These are phyloP conservation scores for Chalciporus sp. DNA, from an alignment of 1,284 basidiomycete species.

Conservation along the genomic window DNA sequence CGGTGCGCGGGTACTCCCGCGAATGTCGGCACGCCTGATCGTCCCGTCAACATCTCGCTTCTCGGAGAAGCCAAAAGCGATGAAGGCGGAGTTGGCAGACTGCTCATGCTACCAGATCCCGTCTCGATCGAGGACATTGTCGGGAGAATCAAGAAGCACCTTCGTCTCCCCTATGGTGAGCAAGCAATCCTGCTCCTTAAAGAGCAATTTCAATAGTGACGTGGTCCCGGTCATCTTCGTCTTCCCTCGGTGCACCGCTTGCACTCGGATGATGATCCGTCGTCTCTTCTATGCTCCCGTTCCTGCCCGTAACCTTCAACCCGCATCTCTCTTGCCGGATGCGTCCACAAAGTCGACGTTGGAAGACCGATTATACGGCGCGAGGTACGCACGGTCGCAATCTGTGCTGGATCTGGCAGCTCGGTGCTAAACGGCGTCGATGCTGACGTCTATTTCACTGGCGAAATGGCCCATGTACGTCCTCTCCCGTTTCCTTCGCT, in stretches of 20 bases:
- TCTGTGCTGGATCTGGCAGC: slow-evolving; percentile 86
- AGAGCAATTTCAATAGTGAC: slow-evolving; percentile 15
- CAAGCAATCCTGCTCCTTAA: slow-evolving; percentile 18
- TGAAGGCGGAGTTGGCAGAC: slow-evolving; percentile 68
- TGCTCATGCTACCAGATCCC: slow-evolving; percentile 62
- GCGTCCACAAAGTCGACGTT: slow-evolving; percentile 68
- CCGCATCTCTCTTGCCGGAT: slow-evolving; percentile 12
- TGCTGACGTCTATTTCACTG: slow-evolving; percentile 86
- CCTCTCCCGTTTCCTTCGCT: slow-evolving; percentile 13
- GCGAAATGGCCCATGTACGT: slow-evolving; percentile 88
- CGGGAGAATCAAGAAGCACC: slow-evolving; percentile 66
- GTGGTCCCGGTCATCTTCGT: neutral
- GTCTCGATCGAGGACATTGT: slow-evolving; percentile 63
- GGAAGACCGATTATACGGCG: slow-evolving; percentile 51
- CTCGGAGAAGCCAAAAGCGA: slow-evolving; percentile 43
- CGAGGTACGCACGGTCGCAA: slow-evolving; percentile 61
- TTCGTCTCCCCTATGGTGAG: slow-evolving; percentile 66
- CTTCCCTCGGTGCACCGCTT: slow-evolving; percentile 1
- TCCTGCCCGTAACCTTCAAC: slow-evolving; percentile 2
- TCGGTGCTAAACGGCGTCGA: slow-evolving; percentile 68
- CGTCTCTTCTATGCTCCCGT: slow-evolving; percentile 7
- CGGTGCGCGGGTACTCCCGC: slow-evolving; percentile 39
- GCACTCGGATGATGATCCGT: slow-evolving; percentile 23
- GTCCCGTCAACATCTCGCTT: slow-evolving; percentile 37
- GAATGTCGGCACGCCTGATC: slow-evolving; percentile 14